phyloP scores from a whole-genome alignment of 2,329 filamentous ascomycete genomes.

The Thielaviopsis populi region DNA sequence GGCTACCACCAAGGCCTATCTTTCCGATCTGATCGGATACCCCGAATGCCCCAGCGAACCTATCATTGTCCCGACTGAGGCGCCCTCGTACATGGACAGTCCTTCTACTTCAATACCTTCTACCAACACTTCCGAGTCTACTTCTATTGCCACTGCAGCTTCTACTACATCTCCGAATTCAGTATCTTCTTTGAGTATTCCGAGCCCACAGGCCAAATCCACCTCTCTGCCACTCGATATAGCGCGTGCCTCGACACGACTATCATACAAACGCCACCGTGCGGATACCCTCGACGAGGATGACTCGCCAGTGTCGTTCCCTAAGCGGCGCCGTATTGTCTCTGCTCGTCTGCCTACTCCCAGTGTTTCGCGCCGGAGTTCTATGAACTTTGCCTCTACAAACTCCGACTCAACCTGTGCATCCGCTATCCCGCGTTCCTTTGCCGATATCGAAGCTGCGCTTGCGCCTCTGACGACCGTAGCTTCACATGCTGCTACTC shows the following conservation, averaged over 20 bases:
- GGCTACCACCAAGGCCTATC: conserved; percentile 8
- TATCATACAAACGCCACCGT: conserved; percentile 4
- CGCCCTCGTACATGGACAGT: not conserved
- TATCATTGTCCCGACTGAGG: not conserved
- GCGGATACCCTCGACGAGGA: conserved; percentile 6
- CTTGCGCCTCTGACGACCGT: conserved; percentile 11
- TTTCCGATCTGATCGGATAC: conserved; percentile 10
- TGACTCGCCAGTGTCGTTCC: conserved; percentile 7
- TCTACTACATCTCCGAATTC: not conserved
- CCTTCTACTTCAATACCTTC: conserved; percentile 4
- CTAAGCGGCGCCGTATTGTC: conserved; percentile 12
- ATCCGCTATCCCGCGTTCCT: conserved; percentile 13
- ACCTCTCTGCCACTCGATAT: conserved; percentile 2
- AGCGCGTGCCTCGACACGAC: not conserved
- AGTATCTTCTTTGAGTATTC: not conserved
- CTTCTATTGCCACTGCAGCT: not conserved
- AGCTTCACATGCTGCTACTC: not conserved
- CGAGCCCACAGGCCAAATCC: conserved; percentile 12
- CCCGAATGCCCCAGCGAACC: not conserved
- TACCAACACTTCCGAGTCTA: not conserved
- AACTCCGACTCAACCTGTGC: not conserved
- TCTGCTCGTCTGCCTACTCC: conserved; percentile 14
- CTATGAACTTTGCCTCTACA: conserved; percentile 11
- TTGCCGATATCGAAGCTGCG: conserved; percentile 12
- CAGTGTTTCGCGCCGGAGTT: conserved; percentile 14